Conservation (phyloP, 495 filamentous ascomycete genomes). For the Chaetomium cochliodes region DNA sequence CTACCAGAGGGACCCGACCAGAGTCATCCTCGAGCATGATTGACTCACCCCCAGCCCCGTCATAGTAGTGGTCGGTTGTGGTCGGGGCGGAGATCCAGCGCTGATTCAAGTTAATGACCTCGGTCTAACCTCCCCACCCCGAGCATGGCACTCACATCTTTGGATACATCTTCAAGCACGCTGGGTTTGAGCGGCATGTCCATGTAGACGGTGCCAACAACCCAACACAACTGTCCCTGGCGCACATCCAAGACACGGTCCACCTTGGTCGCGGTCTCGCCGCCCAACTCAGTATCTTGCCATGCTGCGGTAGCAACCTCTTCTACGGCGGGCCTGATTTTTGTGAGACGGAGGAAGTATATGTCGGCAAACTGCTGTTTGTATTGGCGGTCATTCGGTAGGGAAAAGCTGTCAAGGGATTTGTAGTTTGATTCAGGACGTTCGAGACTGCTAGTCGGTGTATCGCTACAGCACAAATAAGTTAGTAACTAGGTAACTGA, state of each 20-base stretch:
- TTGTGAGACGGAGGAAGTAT: slow-evolving; percentile 89
- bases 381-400: slow-evolving; percentile 74
- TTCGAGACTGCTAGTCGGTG: slow-evolving; percentile 37
- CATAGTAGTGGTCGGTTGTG: slow-evolving; percentile 71
- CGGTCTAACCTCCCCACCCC: not conserved
- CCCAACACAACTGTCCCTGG: slow-evolving; percentile 95
- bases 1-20: slow-evolving; percentile 80
- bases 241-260: slow-evolving; percentile 91
- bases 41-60: slow-evolving; percentile 58
- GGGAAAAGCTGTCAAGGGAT: slow-evolving; percentile 67
- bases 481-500: slow-evolving; percentile 26
- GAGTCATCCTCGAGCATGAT: slow-evolving; percentile 95
- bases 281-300: slow-evolving; percentile 74
- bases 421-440: slow-evolving; percentile 66
- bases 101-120: slow-evolving; percentile 41
- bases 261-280: slow-evolving; percentile 69
- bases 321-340: slow-evolving; percentile 82
- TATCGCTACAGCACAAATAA: slow-evolving; percentile 32
- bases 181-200: slow-evolving; percentile 97
- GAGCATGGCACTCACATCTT: slow-evolving; percentile 62
- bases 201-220: slow-evolving; percentile 92
- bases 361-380: slow-evolving; percentile 95
- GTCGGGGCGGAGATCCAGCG: slow-evolving; percentile 85
- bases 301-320: slow-evolving; percentile 69
- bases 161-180: slow-evolving; percentile 90